Conservation (phyloP, 2,329 filamentous ascomycete genomes). For the Paramyrothecium sp. region DNA sequence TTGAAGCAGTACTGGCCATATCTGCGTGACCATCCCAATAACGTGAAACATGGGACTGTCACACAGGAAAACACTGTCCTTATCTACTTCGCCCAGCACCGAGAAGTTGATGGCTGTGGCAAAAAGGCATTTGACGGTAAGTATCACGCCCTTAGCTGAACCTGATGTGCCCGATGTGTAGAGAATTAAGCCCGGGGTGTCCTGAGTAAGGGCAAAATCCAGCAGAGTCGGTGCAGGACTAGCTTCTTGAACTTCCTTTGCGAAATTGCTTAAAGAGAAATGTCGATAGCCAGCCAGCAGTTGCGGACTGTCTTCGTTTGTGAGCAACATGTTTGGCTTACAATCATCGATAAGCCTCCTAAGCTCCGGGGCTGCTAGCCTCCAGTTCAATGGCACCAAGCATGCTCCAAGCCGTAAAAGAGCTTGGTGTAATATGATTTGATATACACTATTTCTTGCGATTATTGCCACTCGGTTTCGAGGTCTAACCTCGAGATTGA, state of each 20-base stretch:
- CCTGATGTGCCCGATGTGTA: background rate
- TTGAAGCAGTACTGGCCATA: background rate
- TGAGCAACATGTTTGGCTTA: background rate
- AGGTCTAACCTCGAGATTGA: background rate
- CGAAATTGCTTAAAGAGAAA: background rate
- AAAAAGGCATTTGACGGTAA: background rate
- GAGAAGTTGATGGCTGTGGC: background rate
- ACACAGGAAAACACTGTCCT: background rate
- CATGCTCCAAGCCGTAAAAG: background rate
- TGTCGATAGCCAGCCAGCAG: background rate
- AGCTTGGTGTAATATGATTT: background rate
- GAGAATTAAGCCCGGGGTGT: background rate
- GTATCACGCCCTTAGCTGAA: background rate
- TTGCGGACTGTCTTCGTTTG: background rate
- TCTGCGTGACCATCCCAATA: background rate
- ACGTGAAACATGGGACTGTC: background rate
- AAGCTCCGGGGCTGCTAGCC: background rate
- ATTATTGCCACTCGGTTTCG: background rate
- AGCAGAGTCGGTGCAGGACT: background rate
- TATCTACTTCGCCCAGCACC: background rate
- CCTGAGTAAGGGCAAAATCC: background rate
- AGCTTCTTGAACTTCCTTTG: background rate
- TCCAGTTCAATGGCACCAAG: background rate
- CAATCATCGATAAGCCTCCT: background rate
- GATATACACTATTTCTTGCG: background rate